Evolutionary conservation across 2,329 filamentous ascomycete genomes (phyloP).

Genomic region (Colletotrichum sp.): DNA sequence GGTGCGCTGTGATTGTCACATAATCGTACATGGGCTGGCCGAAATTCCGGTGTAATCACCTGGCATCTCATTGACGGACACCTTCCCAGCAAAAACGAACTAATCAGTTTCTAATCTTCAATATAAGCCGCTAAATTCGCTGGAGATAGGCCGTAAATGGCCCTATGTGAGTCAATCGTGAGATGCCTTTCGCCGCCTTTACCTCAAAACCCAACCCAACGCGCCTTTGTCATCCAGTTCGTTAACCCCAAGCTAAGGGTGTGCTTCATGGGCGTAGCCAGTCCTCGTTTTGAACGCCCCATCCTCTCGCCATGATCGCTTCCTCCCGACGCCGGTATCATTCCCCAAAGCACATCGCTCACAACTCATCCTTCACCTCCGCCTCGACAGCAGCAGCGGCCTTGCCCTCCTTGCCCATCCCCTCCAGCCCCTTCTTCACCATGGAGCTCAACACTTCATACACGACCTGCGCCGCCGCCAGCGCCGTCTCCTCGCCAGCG

Average conservation of each 20-base stretch:
- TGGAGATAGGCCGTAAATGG: background rate
- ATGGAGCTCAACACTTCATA: conserved; percentile 85
- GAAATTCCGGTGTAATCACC: background rate
- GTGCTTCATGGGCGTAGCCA: background rate
- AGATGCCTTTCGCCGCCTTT: background rate
- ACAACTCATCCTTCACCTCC: conserved; percentile 43
- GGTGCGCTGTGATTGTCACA: background rate
- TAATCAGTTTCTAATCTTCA: background rate
- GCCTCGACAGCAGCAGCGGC: conserved; percentile 17
- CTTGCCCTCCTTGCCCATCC: conserved; percentile 38
- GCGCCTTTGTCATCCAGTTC: background rate
- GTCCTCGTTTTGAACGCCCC: background rate
- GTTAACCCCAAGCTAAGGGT: background rate
- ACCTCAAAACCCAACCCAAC: background rate
- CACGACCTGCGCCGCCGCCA: conserved; percentile 83
- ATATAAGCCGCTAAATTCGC: background rate
- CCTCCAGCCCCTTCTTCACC: conserved; percentile 58
- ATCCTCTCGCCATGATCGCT: too few relatives aligned
- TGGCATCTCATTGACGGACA: background rate
- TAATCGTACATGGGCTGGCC: background rate
- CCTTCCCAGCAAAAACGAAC: background rate
- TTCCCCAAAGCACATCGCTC: background rate
- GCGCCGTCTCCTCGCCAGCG: conserved; percentile 77
- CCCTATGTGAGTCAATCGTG: background rate
- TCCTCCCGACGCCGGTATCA: background rate